A percentile compares a stretch with the other conserved stretches of the same genome.
Conservation (phyloP, 2,329 filamentous ascomycete genomes). For the Scortechinia acanthostroma region DNA sequence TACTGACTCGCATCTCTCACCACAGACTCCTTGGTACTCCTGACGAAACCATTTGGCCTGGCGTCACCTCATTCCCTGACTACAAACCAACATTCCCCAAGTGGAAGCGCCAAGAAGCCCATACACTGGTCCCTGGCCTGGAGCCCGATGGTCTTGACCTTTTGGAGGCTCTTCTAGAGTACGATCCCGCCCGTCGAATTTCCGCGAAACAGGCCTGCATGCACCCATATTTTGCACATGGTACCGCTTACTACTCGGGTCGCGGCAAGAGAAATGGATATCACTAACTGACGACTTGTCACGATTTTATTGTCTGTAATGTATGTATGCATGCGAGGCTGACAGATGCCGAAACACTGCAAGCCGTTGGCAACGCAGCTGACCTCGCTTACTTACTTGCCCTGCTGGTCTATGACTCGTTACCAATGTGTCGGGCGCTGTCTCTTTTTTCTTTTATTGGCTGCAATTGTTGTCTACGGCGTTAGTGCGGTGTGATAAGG, state of each 20-base stretch:
- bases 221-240: conserved; percentile 69
- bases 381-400: too few relatives aligned
- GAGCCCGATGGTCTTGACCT: conserved; percentile 68
- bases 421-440: neutral
- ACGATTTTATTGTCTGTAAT: too few relatives aligned
- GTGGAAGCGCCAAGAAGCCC: conserved; percentile 68
- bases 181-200: conserved; percentile 79
- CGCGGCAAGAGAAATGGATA: conserved; percentile 1
- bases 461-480: neutral
- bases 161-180: conserved; percentile 67
- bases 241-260: neutral
- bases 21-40: conserved; percentile 74
- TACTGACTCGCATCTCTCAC: too few relatives aligned
- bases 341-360: too few relatives aligned
- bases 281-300: conserved; percentile 1
- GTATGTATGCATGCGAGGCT: too few relatives aligned
- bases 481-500: neutral
- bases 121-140: conserved; percentile 63
- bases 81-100: conserved; percentile 90
- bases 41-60: conserved; percentile 75
- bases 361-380: too few relatives aligned
- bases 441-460: neutral
- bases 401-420: too few relatives aligned
- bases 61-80: conserved; percentile 88
- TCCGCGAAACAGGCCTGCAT: conserved; percentile 81